phyloP scores from a whole-genome alignment of 139 green algal species.

The Chlorella vulgaris region DNA sequence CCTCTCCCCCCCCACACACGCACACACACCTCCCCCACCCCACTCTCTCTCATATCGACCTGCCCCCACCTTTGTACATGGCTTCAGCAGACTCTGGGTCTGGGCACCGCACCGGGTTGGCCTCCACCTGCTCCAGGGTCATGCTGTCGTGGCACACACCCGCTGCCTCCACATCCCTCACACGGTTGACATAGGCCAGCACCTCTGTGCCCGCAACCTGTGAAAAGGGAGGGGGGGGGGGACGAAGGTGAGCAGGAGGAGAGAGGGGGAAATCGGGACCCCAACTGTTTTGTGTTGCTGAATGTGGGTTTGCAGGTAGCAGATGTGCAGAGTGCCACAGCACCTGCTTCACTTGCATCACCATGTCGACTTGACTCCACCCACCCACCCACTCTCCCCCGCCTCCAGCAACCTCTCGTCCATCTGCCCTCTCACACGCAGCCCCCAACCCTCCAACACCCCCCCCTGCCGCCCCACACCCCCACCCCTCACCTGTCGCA shows the following conservation, averaged over 20 bases:
- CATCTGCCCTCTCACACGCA: not conserved
- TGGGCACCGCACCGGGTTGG: conserved; percentile 96
- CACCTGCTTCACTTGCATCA: no score
- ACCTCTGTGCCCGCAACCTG: conserved; percentile 64
- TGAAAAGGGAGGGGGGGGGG: not conserved
- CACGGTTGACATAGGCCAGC: conserved; percentile 90
- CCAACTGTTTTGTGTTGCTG: not conserved
- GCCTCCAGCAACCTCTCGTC: no score
- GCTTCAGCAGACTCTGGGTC: conserved; percentile 80
- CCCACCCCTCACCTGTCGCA: conserved; percentile 73
- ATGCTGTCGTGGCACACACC: conserved; percentile 78
- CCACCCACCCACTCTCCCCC: no score
- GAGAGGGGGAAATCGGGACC: not conserved
- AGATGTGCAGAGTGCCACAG: no score
- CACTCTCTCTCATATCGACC: not conserved
- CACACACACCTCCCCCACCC: not conserved
- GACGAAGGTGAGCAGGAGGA: not conserved
- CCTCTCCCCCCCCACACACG: not conserved
- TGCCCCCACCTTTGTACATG: conserved; percentile 88
- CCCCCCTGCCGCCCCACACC: conserved; percentile 55
- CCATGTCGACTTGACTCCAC: no score
- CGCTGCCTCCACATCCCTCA: conserved; percentile 75
- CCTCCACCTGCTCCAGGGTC: conserved; percentile 91
- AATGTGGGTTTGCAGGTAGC: no score
- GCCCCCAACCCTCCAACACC: not conserved